These are phyloP conservation scores for Rhizomucor miehei DNA, from an alignment of 371 early-diverging fungal species.

Conservation along the genomic window DNA sequence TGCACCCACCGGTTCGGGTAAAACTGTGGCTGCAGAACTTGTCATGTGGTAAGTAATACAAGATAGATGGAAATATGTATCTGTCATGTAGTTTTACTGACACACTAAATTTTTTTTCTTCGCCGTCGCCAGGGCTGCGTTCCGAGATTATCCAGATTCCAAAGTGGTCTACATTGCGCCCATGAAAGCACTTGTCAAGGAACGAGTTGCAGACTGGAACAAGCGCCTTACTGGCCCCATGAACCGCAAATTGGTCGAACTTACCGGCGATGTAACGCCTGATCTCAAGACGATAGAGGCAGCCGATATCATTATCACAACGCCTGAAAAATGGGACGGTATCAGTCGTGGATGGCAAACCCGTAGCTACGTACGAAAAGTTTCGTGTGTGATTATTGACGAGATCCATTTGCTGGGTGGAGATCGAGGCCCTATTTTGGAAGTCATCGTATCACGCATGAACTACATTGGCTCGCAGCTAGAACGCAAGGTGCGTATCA, in stretches of 20 bases:
- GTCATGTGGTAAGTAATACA: constrained; percentile 75
- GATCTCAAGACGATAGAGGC: constrained; percentile 80
- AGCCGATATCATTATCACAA: constrained; percentile 97
- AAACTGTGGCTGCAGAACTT: constrained; percentile 96
- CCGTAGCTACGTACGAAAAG: constrained; percentile 77
- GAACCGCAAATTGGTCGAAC: constrained; percentile 85
- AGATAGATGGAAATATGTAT: background rate
- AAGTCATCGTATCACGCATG: constrained; percentile 97
- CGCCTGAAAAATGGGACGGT: constrained; percentile 99
- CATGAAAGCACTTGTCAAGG: constrained; percentile 98
- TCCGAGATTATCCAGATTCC: constrained; percentile 76
- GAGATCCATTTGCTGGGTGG: constrained; percentile 98
- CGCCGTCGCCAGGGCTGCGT: constrained; percentile 71
- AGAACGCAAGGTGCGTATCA: constrained; percentile 80
- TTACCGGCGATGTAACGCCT: constrained; percentile 97
- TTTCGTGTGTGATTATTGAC: constrained; percentile 95
- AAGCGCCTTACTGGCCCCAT: constrained; percentile 73
- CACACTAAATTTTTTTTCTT: too few species aligned
- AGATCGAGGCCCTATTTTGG: constrained; percentile 97
- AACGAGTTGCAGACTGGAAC: constrained; percentile 92
- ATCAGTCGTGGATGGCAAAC: constrained; percentile 91
- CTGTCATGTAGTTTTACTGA: constrained; percentile 9
- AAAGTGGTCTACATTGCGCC: constrained; percentile 99
- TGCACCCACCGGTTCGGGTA: constrained; percentile 99
- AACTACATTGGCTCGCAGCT: constrained; percentile 83